Evolutionary conservation across 345 rosid species (phyloP).

Genomic region (Citrus glauca): DNA sequence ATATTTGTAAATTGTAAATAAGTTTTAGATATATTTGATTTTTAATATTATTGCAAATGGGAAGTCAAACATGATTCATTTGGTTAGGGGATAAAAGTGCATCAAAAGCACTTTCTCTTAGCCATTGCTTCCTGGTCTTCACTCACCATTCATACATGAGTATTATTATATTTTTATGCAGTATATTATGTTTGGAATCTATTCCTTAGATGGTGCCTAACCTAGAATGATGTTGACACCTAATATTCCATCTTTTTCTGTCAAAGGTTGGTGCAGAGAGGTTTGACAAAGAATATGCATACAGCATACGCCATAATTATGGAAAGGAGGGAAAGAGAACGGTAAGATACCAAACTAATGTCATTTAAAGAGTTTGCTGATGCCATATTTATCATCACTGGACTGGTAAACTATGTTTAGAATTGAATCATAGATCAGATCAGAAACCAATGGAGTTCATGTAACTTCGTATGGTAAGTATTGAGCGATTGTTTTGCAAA

Average conservation of each 20-base stretch:
- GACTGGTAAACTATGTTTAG: background rate
- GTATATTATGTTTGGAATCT: background rate
- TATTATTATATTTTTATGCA: background rate
- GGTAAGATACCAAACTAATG: conserved; percentile 40
- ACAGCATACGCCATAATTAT: conserved; percentile 80
- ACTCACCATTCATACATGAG: background rate
- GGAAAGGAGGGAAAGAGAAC: conserved; percentile 96
- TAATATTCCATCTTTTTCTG: conserved; percentile 11
- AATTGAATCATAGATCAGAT: background rate
- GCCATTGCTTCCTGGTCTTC: background rate
- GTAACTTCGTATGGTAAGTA: background rate
- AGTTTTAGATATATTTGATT: background rate
- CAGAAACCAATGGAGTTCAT: background rate
- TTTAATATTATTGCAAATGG: background rate
- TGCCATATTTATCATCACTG: background rate
- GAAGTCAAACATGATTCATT: background rate
- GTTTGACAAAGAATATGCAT: conserved; percentile 92
- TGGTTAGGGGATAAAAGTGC: background rate
- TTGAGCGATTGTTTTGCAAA: background rate
- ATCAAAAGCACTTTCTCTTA: background rate
- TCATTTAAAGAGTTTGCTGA: background rate
- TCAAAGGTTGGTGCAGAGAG: conserved; percentile 78
- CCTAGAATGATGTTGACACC: background rate
- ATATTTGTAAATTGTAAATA: background rate
- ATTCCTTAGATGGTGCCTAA: background rate